A percentile compares a stretch with the other conserved stretches of the same genome.
Conservation (phyloP, 2,329 filamentous ascomycete genomes). For the Keithomyces neogunnii region DNA sequence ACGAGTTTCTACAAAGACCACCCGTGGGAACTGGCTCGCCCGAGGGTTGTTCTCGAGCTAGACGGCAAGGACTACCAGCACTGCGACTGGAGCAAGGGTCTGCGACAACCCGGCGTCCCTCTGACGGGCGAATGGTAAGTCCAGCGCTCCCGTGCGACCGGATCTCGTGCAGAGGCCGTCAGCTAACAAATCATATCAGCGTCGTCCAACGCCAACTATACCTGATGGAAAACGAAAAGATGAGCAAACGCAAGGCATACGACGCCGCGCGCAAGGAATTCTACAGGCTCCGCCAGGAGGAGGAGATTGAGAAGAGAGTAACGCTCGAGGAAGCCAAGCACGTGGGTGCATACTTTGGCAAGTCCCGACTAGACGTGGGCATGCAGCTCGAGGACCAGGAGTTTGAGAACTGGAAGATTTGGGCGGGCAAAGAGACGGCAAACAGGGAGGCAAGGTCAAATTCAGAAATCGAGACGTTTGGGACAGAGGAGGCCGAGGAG, state of each 20-base stretch:
- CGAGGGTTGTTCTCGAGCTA: conserved; percentile 73
- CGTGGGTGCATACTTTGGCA: conserved; percentile 84
- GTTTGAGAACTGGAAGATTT: conserved; percentile 78
- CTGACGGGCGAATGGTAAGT: conserved; percentile 77
- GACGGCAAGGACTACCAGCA: conserved; percentile 72
- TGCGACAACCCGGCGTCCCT: conserved; percentile 66
- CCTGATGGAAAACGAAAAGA: conserved; percentile 60
- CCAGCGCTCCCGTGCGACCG: neutral
- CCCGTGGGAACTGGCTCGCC: conserved; percentile 92
- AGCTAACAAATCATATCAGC: conserved; percentile 37
- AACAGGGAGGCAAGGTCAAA: conserved; percentile 30
- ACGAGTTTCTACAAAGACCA: conserved; percentile 84
- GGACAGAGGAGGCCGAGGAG: conserved; percentile 23
- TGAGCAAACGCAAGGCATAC: conserved; percentile 65
- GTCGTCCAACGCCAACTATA: conserved; percentile 88
- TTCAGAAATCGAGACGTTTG: conserved; percentile 35
- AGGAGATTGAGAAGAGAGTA: conserved; percentile 75
- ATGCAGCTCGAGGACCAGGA: conserved; percentile 73
- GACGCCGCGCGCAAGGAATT: conserved; percentile 84
- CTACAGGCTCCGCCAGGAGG: conserved; percentile 71
- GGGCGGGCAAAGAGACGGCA: conserved; percentile 51
- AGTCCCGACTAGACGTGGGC: conserved; percentile 63
- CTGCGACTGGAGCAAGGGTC: conserved; percentile 69
- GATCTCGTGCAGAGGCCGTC: neutral
- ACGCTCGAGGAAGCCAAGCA: conserved; percentile 80